phyloP scores from a whole-genome alignment of 2,329 filamentous ascomycete genomes.

The Colletotrichum sp. region DNA sequence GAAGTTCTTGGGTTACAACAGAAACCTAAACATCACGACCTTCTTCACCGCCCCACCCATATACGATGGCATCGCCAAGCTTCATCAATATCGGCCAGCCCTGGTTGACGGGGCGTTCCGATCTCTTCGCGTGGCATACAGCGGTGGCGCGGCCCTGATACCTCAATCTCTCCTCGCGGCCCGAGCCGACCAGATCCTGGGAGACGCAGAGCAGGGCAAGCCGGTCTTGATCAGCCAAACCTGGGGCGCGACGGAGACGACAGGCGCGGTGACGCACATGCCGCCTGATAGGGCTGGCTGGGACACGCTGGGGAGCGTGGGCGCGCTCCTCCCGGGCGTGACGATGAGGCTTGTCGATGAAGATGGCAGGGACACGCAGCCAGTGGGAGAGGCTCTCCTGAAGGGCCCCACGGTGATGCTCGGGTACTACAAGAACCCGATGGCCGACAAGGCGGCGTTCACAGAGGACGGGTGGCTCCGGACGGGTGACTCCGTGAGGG shows the following conservation, averaged over 20 bases:
- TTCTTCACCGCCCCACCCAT: conserved; percentile 3
- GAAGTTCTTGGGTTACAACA: not conserved
- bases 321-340: not conserved
- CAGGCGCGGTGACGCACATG: not conserved
- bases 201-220: not conserved
- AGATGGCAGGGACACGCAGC: not conserved
- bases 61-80: conserved; percentile 5
- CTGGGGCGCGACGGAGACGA: conserved; percentile 4
- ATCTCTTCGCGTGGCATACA: not conserved
- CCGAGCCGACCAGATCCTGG: not conserved
- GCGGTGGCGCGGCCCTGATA: not conserved
- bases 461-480: conserved; percentile 5
- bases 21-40: not conserved
- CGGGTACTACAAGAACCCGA: not conserved
- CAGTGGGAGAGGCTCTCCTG: not conserved
- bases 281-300: not conserved
- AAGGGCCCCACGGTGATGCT: not conserved
- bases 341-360: not conserved
- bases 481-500: not conserved
- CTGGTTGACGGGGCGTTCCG: not conserved
- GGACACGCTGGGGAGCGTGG: not conserved
- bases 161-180: not conserved
- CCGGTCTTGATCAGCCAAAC: not conserved
- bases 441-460: not conserved
- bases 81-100: not conserved